A percentile compares a stretch with the other conserved stretches of the same genome.
Evolutionary conservation across 202 grass and related monocot species (phyloP).

Genomic region (Schoenoplectus tabernaemontani): DNA sequence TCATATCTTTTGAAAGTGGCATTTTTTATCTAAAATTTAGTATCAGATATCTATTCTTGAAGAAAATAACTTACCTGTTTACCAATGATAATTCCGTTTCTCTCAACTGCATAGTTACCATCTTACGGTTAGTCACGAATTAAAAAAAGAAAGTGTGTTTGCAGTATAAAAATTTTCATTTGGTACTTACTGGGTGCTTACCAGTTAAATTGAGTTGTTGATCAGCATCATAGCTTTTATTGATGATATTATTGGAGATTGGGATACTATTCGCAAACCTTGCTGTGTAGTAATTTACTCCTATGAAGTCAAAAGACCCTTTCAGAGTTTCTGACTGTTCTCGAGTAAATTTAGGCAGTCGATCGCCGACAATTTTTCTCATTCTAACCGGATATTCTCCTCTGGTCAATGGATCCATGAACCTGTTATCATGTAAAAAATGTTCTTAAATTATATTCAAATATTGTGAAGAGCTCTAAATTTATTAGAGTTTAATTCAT

Average conservation of each 20-base stretch:
- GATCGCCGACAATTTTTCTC: constrained; percentile 43
- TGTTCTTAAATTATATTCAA: not conserved
- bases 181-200: constrained; percentile 3
- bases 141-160: not conserved
- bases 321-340: constrained; percentile 47
- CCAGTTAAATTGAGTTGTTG: constrained; percentile 48
- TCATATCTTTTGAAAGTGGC: not conserved
- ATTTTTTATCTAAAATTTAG: not conserved
- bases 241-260: constrained; percentile 18
- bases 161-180: not conserved
- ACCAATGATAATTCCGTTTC: constrained; percentile 63
- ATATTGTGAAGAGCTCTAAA: not conserved
- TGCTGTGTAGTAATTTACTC: constrained; percentile 79
- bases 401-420: constrained; percentile 69
- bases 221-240: constrained; percentile 56
- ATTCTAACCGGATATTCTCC: constrained; percentile 71
- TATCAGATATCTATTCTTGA: not conserved
- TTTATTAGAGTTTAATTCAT: not conserved
- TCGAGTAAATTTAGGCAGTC: constrained; percentile 59
- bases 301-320: constrained; percentile 78
- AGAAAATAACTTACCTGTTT: constrained; percentile 47
- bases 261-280: constrained; percentile 35
- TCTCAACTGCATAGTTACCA: constrained; percentile 45
- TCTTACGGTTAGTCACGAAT: constrained; percentile 23
- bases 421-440: constrained; percentile 35